These are phyloP conservation scores for Perkinsus marinus DNA, from an alignment of 169 alveolate species.

Conservation along the genomic window DNA sequence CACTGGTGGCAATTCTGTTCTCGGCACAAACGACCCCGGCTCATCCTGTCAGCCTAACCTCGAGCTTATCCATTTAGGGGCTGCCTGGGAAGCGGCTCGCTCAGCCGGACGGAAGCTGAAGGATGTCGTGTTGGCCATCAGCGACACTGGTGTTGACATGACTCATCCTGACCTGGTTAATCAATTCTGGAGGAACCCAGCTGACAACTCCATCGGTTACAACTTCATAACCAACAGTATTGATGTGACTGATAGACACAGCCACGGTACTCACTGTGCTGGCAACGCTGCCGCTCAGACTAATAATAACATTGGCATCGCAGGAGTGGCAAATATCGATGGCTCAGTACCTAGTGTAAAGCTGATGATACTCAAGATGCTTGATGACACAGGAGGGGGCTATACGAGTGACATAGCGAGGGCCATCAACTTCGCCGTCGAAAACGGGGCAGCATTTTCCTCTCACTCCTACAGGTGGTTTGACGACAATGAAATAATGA, in stretches of 20 bases:
- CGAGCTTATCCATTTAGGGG: background rate
- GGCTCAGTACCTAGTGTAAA: no score
- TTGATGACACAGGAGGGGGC: conserved; percentile 13
- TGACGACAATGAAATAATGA: conserved; percentile 5
- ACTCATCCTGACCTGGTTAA: conserved; percentile 30
- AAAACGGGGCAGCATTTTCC: conserved; percentile 17
- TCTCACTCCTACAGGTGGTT: conserved; percentile 15
- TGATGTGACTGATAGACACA: conserved; percentile 22
- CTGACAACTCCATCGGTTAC: conserved; percentile 22
- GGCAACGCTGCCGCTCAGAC: conserved; percentile 29
- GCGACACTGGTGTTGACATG: conserved; percentile 26
- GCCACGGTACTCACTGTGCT: conserved; percentile 34
- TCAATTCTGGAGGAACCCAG: conserved; percentile 24
- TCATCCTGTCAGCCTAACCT: conserved; percentile 18
- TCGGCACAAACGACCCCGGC: conserved; percentile 13
- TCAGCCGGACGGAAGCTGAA: conserved; percentile 2
- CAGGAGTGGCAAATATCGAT: conserved; percentile 24
- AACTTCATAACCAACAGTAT: conserved; percentile 22
- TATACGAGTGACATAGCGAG: conserved; percentile 11
- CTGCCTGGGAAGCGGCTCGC: background rate
- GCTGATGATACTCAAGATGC: conserved; percentile 19
- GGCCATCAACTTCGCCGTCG: conserved; percentile 23
- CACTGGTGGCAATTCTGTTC: conserved; percentile 11
- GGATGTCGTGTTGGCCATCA: conserved; percentile 21
- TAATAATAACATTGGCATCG: conserved; percentile 9